Evolutionary conservation across 148 eudicot species (phyloP), one percentile per base, ranked within the genome.

Genomic region (Drosera capensis): DNA sequence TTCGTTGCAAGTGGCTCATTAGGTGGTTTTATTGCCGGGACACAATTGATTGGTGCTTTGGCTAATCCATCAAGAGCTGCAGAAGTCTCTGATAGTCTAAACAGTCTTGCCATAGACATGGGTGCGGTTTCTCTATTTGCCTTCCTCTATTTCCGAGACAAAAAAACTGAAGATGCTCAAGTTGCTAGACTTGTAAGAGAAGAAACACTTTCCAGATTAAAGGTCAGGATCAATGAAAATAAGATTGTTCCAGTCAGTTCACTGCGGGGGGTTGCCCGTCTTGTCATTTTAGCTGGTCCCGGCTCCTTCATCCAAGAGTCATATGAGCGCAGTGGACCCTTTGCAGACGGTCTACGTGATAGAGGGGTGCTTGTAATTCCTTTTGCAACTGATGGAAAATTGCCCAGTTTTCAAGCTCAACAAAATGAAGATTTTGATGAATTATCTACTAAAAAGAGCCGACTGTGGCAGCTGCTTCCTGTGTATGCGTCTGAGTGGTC

Each of bases 281-380:
- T 83, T 51, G 94, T 88, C 43, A 73, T 88, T 40, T 68, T 88
- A 45, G 62, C 79, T 22, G 96, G 96, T 25, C 92, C 96, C 31
- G 57, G 72, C 5, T 61, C 85, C 43, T 88, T 70, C 66, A 77
- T 88, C 35, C 45, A 56, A 3, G 94, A 88, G 54, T 65, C 75
- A 34, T 83, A 77, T 54, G 65, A 48, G 34, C 69, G 43, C 38
- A 88, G 96, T 38, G 73, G 75, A 29, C 80, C 92, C 39, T 83
- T 70, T 18, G 71, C 92, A 0, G 92, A 77, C 59, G 39, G 53
- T 17, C 86, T 88, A 20, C 5, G 80, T 54, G 96, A 88, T 43
- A 59, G 96, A 57, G 86, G 81, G 26, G 94, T 88, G 46, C 84
- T 88, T 48, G 94, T 88, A 41, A 84, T 88, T 23, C 80, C 94